Base-by-base conservation (phyloP, 2,329 filamentous ascomycete genomes). In the Calonectria hawksworthii region DNA sequence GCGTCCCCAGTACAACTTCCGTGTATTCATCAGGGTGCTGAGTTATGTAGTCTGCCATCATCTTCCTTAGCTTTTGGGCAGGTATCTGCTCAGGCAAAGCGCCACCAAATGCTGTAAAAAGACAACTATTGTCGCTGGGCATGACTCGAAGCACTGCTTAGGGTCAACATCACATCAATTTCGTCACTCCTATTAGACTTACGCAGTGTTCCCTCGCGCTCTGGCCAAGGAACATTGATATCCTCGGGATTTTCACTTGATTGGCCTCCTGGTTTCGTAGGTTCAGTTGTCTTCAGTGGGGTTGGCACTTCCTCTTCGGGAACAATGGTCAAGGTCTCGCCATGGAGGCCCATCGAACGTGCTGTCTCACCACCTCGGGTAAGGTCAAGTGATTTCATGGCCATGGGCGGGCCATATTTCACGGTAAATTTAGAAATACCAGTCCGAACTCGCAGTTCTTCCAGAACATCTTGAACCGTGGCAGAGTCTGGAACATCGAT, bases 91-190 rank as follows among this genome's bases (percentile, higher is more conserved):
- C 90, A 64, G 95, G 91, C n/a, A 98, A 89, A 4, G 94, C 94
- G 69, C 93, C 94, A 21, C 95, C 94, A 61, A 99, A 93, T 0
- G 96, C 96, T 34, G 96, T 94, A 85, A 98, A 99, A 81, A 99
- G 92, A 86, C 96, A 99, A 73, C 93, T 95, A 85, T 98, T 98
- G 85, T 99, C 96, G 82, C 98, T 96, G 6, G 96, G 95, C 96
- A 99, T 98, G 66, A 99, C 95, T 18, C 96, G 93, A 23, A 98
- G 90, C 11, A 98, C 94, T 92, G 54, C 8, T 23, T 91, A 13
- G 4, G 26, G 61, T 80, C 26, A 80, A 68, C 36, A 36, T 66
- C 18, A 10, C 16, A 41, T 11, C 18, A 23, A 38, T 38, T 13
- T 26, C 26, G 7, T 44, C n/a, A 21, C 23, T 7, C 30, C 5